Conservation (phyloP, 2,329 filamentous ascomycete genomes). For the Berkeleyomyces rouxiae region DNA sequence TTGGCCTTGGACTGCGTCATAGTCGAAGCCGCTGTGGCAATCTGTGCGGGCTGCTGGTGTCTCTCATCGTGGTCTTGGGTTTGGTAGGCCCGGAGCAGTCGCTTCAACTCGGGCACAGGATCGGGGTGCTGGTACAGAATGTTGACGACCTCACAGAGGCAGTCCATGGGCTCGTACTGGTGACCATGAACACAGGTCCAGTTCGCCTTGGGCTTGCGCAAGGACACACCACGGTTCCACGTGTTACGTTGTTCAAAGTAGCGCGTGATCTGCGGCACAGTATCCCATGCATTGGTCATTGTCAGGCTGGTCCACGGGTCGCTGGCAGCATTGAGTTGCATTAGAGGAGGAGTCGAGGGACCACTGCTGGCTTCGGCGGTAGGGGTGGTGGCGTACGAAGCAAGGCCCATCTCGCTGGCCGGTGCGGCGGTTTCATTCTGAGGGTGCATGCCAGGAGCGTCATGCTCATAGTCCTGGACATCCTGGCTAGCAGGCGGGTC, state of each 20-base stretch:
- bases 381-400: conserved; percentile 18
- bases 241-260: conserved; percentile 50
- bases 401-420: conserved; percentile 17
- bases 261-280: conserved; percentile 68
- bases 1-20: conserved; percentile 14
- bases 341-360: conserved; percentile 30
- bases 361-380: conserved; percentile 25
- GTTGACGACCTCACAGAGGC: conserved; percentile 41
- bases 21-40: conserved; percentile 13
- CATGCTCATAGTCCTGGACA: neutral
- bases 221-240: neutral
- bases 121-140: conserved; percentile 40
- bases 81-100: conserved; percentile 47
- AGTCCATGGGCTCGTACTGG: conserved; percentile 33
- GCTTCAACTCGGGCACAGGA: conserved; percentile 55
- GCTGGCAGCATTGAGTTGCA: conserved; percentile 25
- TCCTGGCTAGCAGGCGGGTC: neutral
- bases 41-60: neutral
- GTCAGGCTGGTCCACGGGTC: conserved; percentile 58
- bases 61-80: conserved; percentile 18
- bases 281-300: conserved; percentile 85
- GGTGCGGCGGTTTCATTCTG: neutral
- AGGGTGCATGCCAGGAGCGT: neutral
- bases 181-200: conserved; percentile 70
- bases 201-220: conserved; percentile 33